Percentiles rank a stretch among this genome's conserved stretches.
phyloP scores from a whole-genome alignment of 2,329 filamentous ascomycete genomes.

The Monosporascus sp. region DNA sequence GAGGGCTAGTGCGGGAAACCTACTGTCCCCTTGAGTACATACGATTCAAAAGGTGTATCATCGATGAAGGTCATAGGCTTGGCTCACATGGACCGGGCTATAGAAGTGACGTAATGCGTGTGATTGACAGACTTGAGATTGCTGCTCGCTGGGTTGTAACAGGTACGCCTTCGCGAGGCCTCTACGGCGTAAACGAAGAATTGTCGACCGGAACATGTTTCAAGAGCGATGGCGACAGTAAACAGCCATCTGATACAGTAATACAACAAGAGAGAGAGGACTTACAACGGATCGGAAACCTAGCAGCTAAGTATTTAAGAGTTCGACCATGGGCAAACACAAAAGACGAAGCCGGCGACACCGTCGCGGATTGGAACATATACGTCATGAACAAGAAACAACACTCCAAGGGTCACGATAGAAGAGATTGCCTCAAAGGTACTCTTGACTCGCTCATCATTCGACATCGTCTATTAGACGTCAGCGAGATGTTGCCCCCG shows the following conservation, averaged over 20 bases:
- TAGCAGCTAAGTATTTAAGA: conserved; percentile 67
- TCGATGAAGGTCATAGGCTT: conserved; percentile 87
- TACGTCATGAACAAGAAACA: conserved; percentile 62
- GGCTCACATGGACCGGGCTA: conserved; percentile 55
- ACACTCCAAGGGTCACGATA: conserved; percentile 47
- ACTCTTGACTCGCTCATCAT: conserved; percentile 78
- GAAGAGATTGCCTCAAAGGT: conserved; percentile 57
- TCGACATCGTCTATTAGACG: conserved; percentile 69
- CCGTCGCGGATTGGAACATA: conserved; percentile 62
- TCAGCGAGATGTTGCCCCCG: conserved; percentile 64
- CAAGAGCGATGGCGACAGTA: conserved; percentile 1
- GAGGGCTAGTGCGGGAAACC: conserved; percentile 18
- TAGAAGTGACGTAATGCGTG: conserved; percentile 51
- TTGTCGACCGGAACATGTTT: background rate
- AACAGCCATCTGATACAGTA: conserved; percentile 29
- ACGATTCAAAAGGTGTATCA: conserved; percentile 83
- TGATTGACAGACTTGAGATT: conserved; percentile 51
- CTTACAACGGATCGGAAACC: conserved; percentile 59
- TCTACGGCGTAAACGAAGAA: conserved; percentile 64
- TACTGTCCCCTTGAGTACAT: conserved; percentile 62
- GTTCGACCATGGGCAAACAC: conserved; percentile 74
- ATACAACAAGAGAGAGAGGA: conserved; percentile 51
- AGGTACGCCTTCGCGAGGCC: conserved; percentile 79
- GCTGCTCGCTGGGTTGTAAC: conserved; percentile 85
- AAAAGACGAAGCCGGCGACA: conserved; percentile 47